Base-by-base conservation (phyloP, 2,329 filamentous ascomycete species). In the Zasmidium angulare region DNA sequence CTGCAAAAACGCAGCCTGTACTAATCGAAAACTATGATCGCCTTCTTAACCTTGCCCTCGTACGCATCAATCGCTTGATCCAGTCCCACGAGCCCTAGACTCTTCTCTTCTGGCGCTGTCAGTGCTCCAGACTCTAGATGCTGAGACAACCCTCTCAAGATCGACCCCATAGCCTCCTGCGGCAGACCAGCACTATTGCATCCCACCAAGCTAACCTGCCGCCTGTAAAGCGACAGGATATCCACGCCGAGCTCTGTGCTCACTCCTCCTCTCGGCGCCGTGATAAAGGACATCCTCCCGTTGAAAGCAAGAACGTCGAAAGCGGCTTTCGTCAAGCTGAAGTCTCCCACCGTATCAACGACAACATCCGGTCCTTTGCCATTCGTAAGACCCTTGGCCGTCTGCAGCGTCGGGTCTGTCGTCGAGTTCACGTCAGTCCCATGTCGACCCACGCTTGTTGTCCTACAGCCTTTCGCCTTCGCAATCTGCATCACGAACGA, bases 301-400 rank as follows among this genome's bases (percentile, higher is more conserved):
- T 64, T 55, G 7, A 56, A 22, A 10, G 62, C 67, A 17, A 73
- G 62, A 12, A 65, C 55, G 12, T 68, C 61, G 21, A 72, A 53
- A 14, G 64, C 65, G 12, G 62, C 65, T 19, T 58, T 53, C 58
- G 71, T 71, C 51, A 74, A 57, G 0, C 29, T 46, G 20, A 69
- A 48, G 47, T 72, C 63, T 10, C 72, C 72, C 6, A 72, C 66
- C 0, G 72, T 70, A 40, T 72, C 71, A 26, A 74, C 59, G 11
- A 69, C 68, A 11, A 67, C 56, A 54, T 65, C 59, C 36, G 63
- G 59, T 9, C 65, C 65, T 48, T 61, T 58, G 29, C 64, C 64
- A 17, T 43, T 26, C 9, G 60, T 63, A 46, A 65, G 19, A 10
- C 56, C 47, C 31, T 48, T 63, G 3, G 61, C 60, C 46, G 20